Percentiles rank a stretch among this genome's conserved stretches.
Conservation (phyloP, 768 basidiomycete species). For the Hypholoma fasciculare region DNA sequence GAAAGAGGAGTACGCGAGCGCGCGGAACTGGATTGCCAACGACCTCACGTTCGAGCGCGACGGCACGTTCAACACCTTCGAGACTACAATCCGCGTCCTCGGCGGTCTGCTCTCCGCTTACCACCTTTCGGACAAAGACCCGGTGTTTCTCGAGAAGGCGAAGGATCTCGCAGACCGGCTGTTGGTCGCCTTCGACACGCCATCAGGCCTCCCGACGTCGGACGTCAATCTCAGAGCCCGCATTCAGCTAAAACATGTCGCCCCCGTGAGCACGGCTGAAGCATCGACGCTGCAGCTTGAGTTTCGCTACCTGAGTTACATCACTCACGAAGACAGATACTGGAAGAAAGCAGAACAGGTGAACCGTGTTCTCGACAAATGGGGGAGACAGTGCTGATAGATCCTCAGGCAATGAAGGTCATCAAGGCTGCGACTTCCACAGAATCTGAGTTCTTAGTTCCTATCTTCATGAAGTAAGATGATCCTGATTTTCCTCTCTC, state of each 20-base stretch:
- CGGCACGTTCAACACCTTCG: slow-evolving; percentile 84
- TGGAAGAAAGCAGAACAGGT: slow-evolving; percentile 86
- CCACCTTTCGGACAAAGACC: slow-evolving; percentile 68
- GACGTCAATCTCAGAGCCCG: slow-evolving; percentile 72
- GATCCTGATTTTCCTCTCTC: neutral
- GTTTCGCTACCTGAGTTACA: slow-evolving; percentile 76
- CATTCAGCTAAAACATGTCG: slow-evolving; percentile 62
- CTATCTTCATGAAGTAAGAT: slow-evolving; percentile 80
- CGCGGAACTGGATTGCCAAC: slow-evolving; percentile 74
- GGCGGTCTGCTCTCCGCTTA: slow-evolving; percentile 90
- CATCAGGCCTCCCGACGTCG: slow-evolving; percentile 77
- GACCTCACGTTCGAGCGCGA: slow-evolving; percentile 76
- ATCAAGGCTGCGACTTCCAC: slow-evolving; percentile 63
- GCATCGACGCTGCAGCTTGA: slow-evolving; percentile 88
- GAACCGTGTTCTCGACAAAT: neutral
- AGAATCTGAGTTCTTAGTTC: slow-evolving; percentile 60
- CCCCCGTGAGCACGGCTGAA: slow-evolving; percentile 81
- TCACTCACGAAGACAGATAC: slow-evolving; percentile 78
- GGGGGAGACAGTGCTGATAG: neutral
- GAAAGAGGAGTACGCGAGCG: slow-evolving; percentile 77
- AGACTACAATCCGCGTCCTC: slow-evolving; percentile 93
- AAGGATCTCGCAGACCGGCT: slow-evolving; percentile 84
- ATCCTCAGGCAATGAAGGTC: slow-evolving; percentile 57
- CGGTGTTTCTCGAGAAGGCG: slow-evolving; percentile 75
- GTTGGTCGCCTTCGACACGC: slow-evolving; percentile 79